Evolutionary conservation across 352 stramenopile species (phyloP).

Genomic region (Pythium sukuiense): DNA sequence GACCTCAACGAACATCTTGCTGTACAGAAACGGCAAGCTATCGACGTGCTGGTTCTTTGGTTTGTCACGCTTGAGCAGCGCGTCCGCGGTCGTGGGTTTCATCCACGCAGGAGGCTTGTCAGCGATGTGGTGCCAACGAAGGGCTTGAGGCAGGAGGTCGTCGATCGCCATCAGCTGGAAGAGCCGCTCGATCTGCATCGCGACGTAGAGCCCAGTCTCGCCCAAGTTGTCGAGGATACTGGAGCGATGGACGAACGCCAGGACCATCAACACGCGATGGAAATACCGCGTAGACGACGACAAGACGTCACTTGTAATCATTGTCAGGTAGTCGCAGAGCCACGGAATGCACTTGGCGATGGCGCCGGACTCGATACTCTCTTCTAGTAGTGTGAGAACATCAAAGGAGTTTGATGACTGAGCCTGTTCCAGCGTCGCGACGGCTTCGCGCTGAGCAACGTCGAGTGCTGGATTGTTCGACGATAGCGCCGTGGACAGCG

Average conservation of each 20-base stretch:
- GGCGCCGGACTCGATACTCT: constrained; percentile 38
- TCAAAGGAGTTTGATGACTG: constrained; percentile 37
- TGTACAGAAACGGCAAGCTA: constrained; percentile 60
- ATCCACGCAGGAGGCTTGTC: constrained; percentile 15
- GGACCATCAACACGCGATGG: constrained; percentile 41
- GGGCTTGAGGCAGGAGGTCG: constrained; percentile 2
- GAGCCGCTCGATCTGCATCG: constrained; percentile 62
- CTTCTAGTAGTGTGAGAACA: constrained; percentile 41
- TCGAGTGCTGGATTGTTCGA: constrained; percentile 52
- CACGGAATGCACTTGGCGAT: constrained; percentile 66
- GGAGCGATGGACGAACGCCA: constrained; percentile 50
- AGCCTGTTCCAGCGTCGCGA: constrained; percentile 44
- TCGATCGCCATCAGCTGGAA: constrained; percentile 47
- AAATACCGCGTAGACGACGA: constrained; percentile 53
- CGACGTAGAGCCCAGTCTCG: constrained; percentile 57
- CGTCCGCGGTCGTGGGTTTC: constrained; percentile 4
- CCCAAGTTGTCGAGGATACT: constrained; percentile 38
- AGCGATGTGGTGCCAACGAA: constrained; percentile 8
- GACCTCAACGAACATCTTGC: constrained; percentile 62
- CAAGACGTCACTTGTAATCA: constrained; percentile 55
- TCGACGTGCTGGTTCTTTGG: constrained; percentile 26
- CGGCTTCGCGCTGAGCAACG: constrained; percentile 47
- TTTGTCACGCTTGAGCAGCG: constrained; percentile 17
- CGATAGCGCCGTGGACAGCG: constrained; percentile 30
- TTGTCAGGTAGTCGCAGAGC: constrained; percentile 63